Evolutionary conservation across 2,329 filamentous ascomycete genomes (phyloP), one percentile per base, ranked within the genome.

Genomic region (Rhynchosporium secalis): DNA sequence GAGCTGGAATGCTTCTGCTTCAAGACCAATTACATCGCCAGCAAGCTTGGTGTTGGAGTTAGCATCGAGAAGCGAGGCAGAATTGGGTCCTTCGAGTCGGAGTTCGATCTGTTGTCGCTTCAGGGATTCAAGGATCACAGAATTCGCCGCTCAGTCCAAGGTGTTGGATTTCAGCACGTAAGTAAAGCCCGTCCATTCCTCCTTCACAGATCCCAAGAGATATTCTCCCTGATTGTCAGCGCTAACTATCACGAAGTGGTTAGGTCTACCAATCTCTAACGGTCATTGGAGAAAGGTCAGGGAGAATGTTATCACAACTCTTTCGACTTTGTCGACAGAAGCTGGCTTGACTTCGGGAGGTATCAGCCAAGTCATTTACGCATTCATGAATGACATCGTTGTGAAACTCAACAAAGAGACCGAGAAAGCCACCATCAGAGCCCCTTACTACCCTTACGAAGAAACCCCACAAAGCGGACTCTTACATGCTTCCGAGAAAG

Each of bases 381-480:
- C 74, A 26, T 81, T 82, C 71, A 82, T 83, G 80, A 81, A 78
- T 61, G 77, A 79, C 61, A 74, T 83, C 15, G 78, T 83, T 0
- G 79, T 81, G 26, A 76, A 78, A 13, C 77, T 83, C 52, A 82
- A 79, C 65, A 62, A 74, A 12, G 72, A 73, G 40, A 63, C 70
- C 2, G 61, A 67, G 10, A 63, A 64, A 29, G 69, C 61, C 0
- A 68, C 63, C 12, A 46, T 43, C n/a, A 57, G 61, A 58, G 28
- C 62, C 7, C 60, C 61, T 0, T 45, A 31, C 33, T 43, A 58
- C 20, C 9, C 33, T 8, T 58, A 60, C 20, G 29, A 48, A 12
- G 51, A 68, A 3, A 62, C 68, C 10, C 20, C 60, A 1, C 75
- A 72, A 41, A 80, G 78, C 58, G 79, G 76, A 0, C 72, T 83